Base-by-base conservation (phyloP, 345 rosid genomes). In the Erysimum cheiranthoides region DNA sequence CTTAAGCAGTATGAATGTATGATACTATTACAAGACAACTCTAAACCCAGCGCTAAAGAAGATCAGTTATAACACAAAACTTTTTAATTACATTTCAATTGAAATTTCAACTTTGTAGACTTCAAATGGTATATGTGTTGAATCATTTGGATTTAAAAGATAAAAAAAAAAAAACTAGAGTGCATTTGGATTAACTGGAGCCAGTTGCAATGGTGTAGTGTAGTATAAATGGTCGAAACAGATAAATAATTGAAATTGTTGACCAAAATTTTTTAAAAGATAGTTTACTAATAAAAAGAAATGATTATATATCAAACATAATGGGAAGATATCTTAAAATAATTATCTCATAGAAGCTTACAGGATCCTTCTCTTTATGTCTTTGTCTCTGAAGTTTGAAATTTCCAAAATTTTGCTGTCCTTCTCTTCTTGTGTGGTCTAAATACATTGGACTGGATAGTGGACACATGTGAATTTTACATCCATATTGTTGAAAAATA, bases 311-410 rank as follows among this genome's bases (percentile, higher is more conserved):
- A 9, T 30, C 63, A 64, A 53, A 32, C 47, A 13, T 45, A 54
- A 38, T 34, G 4, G 30, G 10, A 56, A 43, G 9, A 53, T 39
- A 63, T 46, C 32, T 51, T 52, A 40, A 61, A 61, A 30, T 7
- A 62, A 62, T 18, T 3, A 66, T 66, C 28, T 66, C 61, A 50
- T 30, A 46, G 62, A 75, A 61, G 56, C 53, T 68, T 70, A 51
- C 39, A 32, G 9, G 69, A 68, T 68, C 70, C 39, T 61, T 75
- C 74, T 75, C 57, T 68, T 39, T 60, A 49, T 59, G 73, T 59
- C 61, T 67, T 58, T 66, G 64, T 73, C 70, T 73, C 70, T 53
- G 46, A 53, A 11, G 70, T 63, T 73, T 42, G 46, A 62, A 63
- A 63, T 12, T 3, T 6, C 46, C 52, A 38, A 51, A 35, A 10